phyloP scores from a whole-genome alignment of 192 early-diverging fungal genomes.

The Coemansia sp. region DNA sequence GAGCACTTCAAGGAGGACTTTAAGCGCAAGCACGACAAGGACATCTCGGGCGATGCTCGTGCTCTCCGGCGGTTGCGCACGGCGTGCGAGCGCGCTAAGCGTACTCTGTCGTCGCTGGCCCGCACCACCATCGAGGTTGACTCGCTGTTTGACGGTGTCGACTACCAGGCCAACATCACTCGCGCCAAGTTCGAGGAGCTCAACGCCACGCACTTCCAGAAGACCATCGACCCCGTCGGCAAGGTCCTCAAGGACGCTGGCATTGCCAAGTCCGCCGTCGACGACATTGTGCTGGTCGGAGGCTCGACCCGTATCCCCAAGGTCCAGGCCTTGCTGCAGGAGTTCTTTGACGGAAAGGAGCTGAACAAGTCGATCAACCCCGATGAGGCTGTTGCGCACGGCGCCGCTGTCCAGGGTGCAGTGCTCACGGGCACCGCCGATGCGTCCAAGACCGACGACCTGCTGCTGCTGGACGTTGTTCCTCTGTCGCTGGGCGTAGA shows the following conservation, averaged over 20 bases:
- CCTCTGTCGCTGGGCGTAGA: conserved; percentile 85
- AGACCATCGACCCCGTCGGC: conserved; percentile 70
- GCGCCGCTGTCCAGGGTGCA: conserved; percentile 87
- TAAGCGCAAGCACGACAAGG: conserved; percentile 72
- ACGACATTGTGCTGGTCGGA: conserved; percentile 83
- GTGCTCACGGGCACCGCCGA: conserved; percentile 69
- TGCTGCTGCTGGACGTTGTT: conserved; percentile 81
- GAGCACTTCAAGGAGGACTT: conserved; percentile 60
- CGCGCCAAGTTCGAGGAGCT: conserved; percentile 81
- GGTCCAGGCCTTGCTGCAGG: conserved; percentile 75
- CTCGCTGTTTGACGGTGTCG: conserved; percentile 74
- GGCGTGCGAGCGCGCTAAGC: conserved; percentile 76
- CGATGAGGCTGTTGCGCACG: conserved; percentile 93
- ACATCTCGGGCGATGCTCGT: conserved; percentile 69
- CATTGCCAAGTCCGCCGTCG: conserved; percentile 70
- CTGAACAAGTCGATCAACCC: conserved; percentile 90
- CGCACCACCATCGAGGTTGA: conserved; percentile 71
- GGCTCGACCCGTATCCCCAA: conserved; percentile 95
- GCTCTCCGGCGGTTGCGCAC: conserved; percentile 75
- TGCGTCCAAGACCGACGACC: conserved; percentile 65
- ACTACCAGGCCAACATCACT: conserved; percentile 73
- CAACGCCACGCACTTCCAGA: conserved; percentile 64
- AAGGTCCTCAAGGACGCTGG: conserved; percentile 77
- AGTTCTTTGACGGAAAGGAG: conserved; percentile 80
- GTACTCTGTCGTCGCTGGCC: conserved; percentile 70